A percentile compares a stretch with the other conserved stretches of the same genome.
These are phyloP conservation scores for Nitzschia palea DNA, from an alignment of 108 stramenopile genomes.

Conservation along the genomic window DNA sequence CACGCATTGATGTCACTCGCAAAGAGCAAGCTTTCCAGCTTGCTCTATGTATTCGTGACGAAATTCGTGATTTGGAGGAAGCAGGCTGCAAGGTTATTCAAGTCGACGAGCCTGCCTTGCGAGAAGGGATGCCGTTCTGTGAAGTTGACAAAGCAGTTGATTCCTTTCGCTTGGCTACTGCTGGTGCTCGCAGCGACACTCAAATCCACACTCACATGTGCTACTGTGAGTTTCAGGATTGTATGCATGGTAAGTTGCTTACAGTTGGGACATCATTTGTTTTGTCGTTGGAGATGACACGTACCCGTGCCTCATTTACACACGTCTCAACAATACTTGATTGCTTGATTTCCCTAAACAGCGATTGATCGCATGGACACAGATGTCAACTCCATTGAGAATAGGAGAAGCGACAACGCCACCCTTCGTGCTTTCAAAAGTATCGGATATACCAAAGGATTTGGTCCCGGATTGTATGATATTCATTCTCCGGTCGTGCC, in stretches of 20 bases:
- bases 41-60: constrained; percentile 56
- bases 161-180: constrained; percentile 62
- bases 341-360: constrained; percentile 36
- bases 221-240: constrained; percentile 70
- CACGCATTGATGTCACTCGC: constrained; percentile 62
- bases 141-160: constrained; percentile 47
- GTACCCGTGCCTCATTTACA: too few relatives aligned
- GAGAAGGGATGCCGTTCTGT: constrained; percentile 71
- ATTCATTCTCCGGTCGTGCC: constrained; percentile 79
- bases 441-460: constrained; percentile 54
- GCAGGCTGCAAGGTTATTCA: constrained; percentile 70
- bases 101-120: constrained; percentile 73
- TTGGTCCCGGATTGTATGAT: constrained; percentile 76
- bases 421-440: constrained; percentile 48
- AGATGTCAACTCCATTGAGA: constrained; percentile 80
- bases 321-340: too few relatives aligned
- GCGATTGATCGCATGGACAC: constrained; percentile 70
- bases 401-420: constrained; percentile 61
- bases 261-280: constrained; percentile 60
- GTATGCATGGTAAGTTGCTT: constrained; percentile 60
- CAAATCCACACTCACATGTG: constrained; percentile 86
- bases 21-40: constrained; percentile 70
- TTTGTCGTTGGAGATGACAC: constrained; percentile 75
- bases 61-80: constrained; percentile 60
- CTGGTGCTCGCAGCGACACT: constrained; percentile 47